Conservation (phyloP, 75 land plant species). For the Pinus taeda region DNA sequence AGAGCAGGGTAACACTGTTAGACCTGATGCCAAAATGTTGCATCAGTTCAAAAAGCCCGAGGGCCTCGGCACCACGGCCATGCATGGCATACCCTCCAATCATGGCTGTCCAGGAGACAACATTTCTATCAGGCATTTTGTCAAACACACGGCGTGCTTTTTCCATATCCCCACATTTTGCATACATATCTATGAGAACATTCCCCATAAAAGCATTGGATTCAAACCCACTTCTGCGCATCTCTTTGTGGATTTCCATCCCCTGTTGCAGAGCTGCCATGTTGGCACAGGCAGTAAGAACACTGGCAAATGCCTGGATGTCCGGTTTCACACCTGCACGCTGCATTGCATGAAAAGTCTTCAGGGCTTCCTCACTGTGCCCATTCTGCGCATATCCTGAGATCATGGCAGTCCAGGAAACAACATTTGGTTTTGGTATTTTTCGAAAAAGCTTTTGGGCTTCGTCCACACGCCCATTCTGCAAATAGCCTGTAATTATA, state of each 20-base stretch:
- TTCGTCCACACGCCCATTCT: conserved; percentile 6
- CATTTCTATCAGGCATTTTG: background rate
- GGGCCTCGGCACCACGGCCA: conserved; percentile 6
- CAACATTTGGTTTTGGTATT: background rate
- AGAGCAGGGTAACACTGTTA: conserved; percentile 14
- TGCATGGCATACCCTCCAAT: conserved; percentile 15
- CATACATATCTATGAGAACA: conserved; percentile 13
- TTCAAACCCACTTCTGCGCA: background rate
- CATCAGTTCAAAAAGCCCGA: conserved; percentile 9
- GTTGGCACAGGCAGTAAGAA: conserved; percentile 7
- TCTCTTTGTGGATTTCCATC: background rate
- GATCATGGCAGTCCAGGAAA: conserved; percentile 14
- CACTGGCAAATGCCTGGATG: background rate
- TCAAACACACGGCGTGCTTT: conserved; percentile 5
- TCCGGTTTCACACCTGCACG: conserved; percentile 6
- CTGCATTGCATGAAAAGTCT: conserved; percentile 1
- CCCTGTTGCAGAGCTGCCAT: conserved; percentile 9
- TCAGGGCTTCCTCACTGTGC: conserved; percentile 1
- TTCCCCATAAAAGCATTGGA: conserved; percentile 2
- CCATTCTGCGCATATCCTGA: conserved; percentile 11
- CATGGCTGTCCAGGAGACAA: conserved; percentile 11
- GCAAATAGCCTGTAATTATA: background rate
- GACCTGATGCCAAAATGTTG: background rate
- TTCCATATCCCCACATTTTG: conserved; percentile 11
- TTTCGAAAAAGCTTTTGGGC: conserved; percentile 6